Evolutionary conservation across 768 basidiomycete species (phyloP).

Genomic region (Sarcomyxa edulis): DNA sequence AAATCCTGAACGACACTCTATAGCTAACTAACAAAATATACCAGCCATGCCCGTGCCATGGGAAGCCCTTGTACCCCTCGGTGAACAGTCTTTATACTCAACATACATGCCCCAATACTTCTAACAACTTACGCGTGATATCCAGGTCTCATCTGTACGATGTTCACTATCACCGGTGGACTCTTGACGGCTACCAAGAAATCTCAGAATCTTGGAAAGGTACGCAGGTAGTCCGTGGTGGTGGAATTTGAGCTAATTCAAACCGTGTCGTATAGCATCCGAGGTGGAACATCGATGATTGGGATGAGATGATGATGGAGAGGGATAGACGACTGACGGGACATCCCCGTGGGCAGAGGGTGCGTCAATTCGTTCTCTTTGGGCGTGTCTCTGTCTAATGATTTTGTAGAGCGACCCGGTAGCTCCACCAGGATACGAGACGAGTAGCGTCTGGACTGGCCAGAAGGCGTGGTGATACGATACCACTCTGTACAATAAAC

Average conservation of each 20-base stretch:
- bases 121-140: slow-evolving; percentile 4
- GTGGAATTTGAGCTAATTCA: not conserved
- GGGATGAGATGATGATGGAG: slow-evolving; percentile 97
- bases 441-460: slow-evolving; percentile 71
- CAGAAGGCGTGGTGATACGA: slow-evolving; percentile 36
- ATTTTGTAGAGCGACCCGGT: slow-evolving; percentile 54
- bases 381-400: not conserved
- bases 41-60: slow-evolving; percentile 88
- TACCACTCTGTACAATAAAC: not conserved
- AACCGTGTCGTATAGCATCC: slow-evolving; percentile 48
- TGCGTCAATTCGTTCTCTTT: slow-evolving; percentile 30
- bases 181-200: slow-evolving; percentile 73
- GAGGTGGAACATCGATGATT: slow-evolving; percentile 79
- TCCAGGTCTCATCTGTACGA: slow-evolving; percentile 73
- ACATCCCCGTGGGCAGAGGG: slow-evolving; percentile 78
- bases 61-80: slow-evolving; percentile 96
- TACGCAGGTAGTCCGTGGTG: slow-evolving; percentile 20
- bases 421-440: slow-evolving; percentile 67
- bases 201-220: slow-evolving; percentile 90
- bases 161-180: slow-evolving; percentile 91
- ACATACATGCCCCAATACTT: slow-evolving; percentile 5
- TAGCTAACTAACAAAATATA: slow-evolving; percentile 1
- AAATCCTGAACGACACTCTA: too few species aligned
- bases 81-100: slow-evolving; percentile 32
- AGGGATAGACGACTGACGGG: slow-evolving; percentile 87